Conservation (phyloP, 1,284 basidiomycete genomes). For the Sporisorium scitamineum region DNA sequence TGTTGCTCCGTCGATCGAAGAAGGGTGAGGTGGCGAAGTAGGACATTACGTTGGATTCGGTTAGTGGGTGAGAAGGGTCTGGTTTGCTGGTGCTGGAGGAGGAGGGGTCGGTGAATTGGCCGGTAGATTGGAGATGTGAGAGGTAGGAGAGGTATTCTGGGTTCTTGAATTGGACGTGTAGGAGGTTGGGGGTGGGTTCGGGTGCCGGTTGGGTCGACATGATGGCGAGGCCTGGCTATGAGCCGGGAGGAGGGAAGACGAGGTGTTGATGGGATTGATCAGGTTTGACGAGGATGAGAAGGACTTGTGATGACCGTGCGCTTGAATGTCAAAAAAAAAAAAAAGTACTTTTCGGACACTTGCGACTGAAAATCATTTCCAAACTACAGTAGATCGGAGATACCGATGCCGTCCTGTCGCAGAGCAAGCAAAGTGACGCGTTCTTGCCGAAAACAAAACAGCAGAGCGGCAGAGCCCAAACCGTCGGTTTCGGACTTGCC, state of each 20-base stretch:
- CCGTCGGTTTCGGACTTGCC: conserved; percentile 2
- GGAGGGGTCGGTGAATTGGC: conserved; percentile 8
- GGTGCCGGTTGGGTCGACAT: conserved; percentile 14
- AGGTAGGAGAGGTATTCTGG: conserved; percentile 61
- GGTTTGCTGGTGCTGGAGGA: conserved; percentile 8
- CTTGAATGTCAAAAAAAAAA: background rate
- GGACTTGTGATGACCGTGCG: conserved; percentile 13
- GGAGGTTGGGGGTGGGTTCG: conserved; percentile 41
- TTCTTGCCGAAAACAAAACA: conserved; percentile 25
- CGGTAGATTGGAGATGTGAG: conserved; percentile 38
- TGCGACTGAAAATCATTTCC: background rate
- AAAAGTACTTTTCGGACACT: background rate
- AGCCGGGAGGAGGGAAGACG: background rate
- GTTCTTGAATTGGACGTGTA: conserved; percentile 63
- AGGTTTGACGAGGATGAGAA: background rate
- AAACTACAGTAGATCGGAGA: conserved; percentile 8
- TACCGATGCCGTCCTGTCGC: conserved; percentile 3
- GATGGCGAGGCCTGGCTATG: background rate
- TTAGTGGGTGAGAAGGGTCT: conserved; percentile 35
- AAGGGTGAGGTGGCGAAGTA: conserved; percentile 66
- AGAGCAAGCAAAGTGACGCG: conserved; percentile 25
- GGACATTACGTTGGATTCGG: conserved; percentile 57
- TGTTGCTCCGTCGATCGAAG: conserved; percentile 63
- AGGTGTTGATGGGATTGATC: background rate
- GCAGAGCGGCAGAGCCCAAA: background rate